Evolutionary conservation across 2,329 filamentous ascomycete species (phyloP).

Genomic region (Pyrenophora teres): DNA sequence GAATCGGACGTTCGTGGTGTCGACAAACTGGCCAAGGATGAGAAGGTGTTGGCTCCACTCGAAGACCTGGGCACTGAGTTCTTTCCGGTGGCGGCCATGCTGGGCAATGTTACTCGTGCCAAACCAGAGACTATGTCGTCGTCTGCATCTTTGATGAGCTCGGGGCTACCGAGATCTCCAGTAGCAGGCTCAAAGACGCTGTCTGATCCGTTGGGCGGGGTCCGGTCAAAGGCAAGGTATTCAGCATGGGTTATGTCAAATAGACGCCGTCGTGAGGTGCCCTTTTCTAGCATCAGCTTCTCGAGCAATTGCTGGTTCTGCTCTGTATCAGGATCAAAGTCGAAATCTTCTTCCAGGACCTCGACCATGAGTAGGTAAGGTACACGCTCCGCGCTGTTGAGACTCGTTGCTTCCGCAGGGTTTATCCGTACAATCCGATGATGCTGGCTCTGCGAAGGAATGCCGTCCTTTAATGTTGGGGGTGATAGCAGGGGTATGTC

Average conservation of each 20-base stretch:
- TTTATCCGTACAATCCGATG: slow-evolving; percentile 84
- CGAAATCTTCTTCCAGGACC: slow-evolving; percentile 79
- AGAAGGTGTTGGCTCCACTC: slow-evolving; percentile 65
- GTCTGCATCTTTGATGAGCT: slow-evolving; percentile 64
- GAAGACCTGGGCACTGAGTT: slow-evolving; percentile 59
- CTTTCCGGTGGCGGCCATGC: slow-evolving; percentile 29
- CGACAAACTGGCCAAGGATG: slow-evolving; percentile 63
- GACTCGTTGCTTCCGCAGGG: slow-evolving; percentile 79
- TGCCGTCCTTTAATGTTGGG: slow-evolving; percentile 72
- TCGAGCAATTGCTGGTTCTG: slow-evolving; percentile 72
- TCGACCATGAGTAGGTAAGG: slow-evolving; percentile 86
- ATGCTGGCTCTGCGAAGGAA: slow-evolving; percentile 75
- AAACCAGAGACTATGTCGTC: slow-evolving; percentile 47
- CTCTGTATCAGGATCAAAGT: slow-evolving; percentile 74
- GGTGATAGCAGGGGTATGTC: slow-evolving; percentile 84
- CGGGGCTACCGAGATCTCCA: slow-evolving; percentile 76
- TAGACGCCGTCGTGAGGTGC: slow-evolving; percentile 57
- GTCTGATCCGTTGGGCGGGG: slow-evolving; percentile 57
- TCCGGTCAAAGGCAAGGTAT: slow-evolving; percentile 50
- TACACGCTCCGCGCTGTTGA: slow-evolving; percentile 86
- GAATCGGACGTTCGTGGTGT: slow-evolving; percentile 73
- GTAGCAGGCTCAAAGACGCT: slow-evolving; percentile 84
- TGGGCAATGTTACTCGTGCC: slow-evolving; percentile 37
- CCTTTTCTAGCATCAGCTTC: slow-evolving; percentile 69
- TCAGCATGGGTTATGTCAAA: slow-evolving; percentile 67